Base-by-base conservation (phyloP, 1,284 basidiomycete genomes). In the Trichosporon asahii region DNA sequence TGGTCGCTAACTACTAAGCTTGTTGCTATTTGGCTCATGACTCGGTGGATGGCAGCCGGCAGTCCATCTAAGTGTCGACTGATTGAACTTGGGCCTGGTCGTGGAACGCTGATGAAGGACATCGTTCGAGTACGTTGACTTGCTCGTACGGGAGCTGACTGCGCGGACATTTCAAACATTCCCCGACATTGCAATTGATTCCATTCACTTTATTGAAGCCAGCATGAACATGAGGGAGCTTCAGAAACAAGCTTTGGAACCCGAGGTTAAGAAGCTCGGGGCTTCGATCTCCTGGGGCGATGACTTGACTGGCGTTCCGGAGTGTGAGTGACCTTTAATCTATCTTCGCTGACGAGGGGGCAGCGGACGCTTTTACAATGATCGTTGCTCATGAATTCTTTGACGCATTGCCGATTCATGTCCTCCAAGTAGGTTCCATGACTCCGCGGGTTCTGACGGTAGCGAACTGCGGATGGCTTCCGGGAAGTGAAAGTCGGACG, bases 381-480 rank as follows among this genome's bases (percentile, higher is more conserved):
- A 82, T 97, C 23, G 85, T 98, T 7, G 97, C 96, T 0, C 96
- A 99, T 81, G 97, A 99, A 80, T 98, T 99, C 84, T 98, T 99
- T 74, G 97, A 99, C 79, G 96, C 96, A 0, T 86, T 99, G 65
- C 96, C 96, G 0, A 90, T 98, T 65, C 93, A 98, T 81, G 85
- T 96, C 35, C 86, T 99, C 63, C 90, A 97, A 85, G 94, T 93
- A 75, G n/a, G n/a, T n/a, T n/a, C n/a, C n/a, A n/a, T n/a, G n/a
- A n/a, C n/a, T 11, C 29, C 66, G 67, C n/a, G 7, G 53, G 33
- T 18, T 55, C 31, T 67, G 23, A 60, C n/a, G 15, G 8, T 74
- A 94, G 92, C 92, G 89, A 88, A 90, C 88, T 0, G 82, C 87
- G 44, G 86, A 90, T 46, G 94, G 93, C 0, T 98, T 94, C 89